phyloP scores from a whole-genome alignment of 495 filamentous ascomycete genomes.

The Aspergillus heteromorphus region DNA sequence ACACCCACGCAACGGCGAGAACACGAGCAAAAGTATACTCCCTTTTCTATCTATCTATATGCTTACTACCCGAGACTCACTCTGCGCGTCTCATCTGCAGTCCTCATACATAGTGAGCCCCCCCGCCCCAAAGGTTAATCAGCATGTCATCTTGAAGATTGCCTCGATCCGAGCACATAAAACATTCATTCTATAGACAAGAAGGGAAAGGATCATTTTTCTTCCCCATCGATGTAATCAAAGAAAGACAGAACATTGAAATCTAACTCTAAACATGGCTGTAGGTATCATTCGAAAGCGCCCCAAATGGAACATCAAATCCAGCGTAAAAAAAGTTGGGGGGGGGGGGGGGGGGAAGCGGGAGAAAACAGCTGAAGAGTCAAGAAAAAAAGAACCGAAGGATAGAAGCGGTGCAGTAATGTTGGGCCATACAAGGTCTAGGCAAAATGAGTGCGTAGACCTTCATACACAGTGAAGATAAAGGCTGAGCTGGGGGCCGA shows the following conservation, averaged over 20 bases:
- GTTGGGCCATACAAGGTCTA: conserved; percentile 19
- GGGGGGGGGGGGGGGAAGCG: background rate
- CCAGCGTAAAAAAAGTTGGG: background rate
- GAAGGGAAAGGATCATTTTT: background rate
- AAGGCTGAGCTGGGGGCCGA: conserved; percentile 93
- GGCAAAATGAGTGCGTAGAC: conserved; percentile 61
- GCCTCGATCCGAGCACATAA: background rate
- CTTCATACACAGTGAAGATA: conserved; percentile 92
- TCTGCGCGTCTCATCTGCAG: too few species aligned
- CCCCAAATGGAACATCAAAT: background rate
- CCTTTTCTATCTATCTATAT: too few species aligned
- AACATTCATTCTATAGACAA: background rate
- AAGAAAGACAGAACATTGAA: too few species aligned
- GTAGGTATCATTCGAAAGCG: conserved; percentile 16
- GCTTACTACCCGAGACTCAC: too few species aligned
- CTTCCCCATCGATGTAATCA: background rate
- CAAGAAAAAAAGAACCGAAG: conserved; percentile 2
- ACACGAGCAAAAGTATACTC: too few species aligned
- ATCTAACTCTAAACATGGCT: conserved; percentile 14
- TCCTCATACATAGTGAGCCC: too few species aligned
- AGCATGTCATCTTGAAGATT: too few species aligned
- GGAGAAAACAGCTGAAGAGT: conserved; percentile 1
- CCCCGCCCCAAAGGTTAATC: too few species aligned
- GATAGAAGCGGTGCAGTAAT: background rate
- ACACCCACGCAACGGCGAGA: too few species aligned